Evolutionary conservation across 2,329 filamentous ascomycete species (phyloP).

Genomic region (Phialophora expanda): DNA sequence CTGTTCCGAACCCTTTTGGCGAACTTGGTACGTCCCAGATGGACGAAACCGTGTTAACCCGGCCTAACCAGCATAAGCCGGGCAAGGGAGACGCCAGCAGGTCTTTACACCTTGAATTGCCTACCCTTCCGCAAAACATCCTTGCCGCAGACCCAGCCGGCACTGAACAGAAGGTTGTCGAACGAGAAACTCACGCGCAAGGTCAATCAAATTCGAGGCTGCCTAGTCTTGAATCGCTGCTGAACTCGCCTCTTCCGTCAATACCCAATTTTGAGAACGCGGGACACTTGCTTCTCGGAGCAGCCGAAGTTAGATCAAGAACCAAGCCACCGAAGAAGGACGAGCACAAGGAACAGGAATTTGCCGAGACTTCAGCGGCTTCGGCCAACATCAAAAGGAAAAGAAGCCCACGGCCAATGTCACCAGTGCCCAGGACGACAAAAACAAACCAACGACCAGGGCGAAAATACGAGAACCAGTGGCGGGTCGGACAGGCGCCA

Average conservation of each 20-base stretch:
- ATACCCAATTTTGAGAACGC: neutral
- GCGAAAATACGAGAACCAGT: constrained; percentile 20
- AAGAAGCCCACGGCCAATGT: constrained; percentile 54
- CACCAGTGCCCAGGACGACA: constrained; percentile 41
- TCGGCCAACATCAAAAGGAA: constrained; percentile 64
- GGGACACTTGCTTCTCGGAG: neutral
- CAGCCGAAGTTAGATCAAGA: neutral
- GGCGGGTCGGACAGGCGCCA: constrained; percentile 25
- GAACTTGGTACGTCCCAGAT: neutral
- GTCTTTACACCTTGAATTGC: neutral
- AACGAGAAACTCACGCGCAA: neutral
- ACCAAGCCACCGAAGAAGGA: neutral
- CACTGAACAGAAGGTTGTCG: neutral
- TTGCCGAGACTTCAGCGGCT: neutral
- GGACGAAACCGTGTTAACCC: neutral
- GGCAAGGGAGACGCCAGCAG: neutral
- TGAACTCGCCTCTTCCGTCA: neutral
- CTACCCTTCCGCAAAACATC: neutral
- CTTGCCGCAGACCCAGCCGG: neutral
- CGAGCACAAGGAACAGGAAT: neutral
- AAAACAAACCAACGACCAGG: constrained; percentile 39
- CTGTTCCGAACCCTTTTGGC: neutral
- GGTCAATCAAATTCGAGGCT: neutral
- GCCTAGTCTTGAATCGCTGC: neutral
- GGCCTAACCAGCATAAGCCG: neutral